A percentile compares a stretch with the other conserved stretches of the same genome.
Evolutionary conservation across 805 yeast species (phyloP).

Genomic region (Torulaspora gathmanii): DNA sequence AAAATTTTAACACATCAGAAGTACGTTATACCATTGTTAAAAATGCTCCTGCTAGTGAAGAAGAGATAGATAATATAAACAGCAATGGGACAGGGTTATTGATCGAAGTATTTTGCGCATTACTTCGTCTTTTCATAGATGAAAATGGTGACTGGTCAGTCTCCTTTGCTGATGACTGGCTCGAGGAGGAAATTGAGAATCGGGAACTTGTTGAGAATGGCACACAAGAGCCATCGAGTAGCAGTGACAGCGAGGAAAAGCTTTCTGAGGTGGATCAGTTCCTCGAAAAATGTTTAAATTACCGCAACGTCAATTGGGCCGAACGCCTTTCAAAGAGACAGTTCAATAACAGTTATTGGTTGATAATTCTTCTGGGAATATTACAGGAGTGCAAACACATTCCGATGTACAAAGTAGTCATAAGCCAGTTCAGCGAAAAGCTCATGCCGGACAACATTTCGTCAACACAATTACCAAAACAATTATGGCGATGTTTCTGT

Average conservation of each 20-base stretch:
- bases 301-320: slow-evolving; percentile 66
- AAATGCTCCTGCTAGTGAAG: slow-evolving; percentile 26
- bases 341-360: slow-evolving; percentile 85
- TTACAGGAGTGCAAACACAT: slow-evolving; percentile 39
- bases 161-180: slow-evolving; percentile 32
- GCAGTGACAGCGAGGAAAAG: slow-evolving; percentile 25
- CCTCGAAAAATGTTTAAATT: slow-evolving; percentile 44
- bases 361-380: slow-evolving; percentile 67
- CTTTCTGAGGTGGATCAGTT: slow-evolving; percentile 16
- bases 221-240: slow-evolving; percentile 9
- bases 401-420: slow-evolving; percentile 25
- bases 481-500: slow-evolving; percentile 51
- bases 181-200: slow-evolving; percentile 9
- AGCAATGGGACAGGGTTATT: slow-evolving; percentile 26
- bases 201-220: background rate
- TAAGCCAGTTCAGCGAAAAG: slow-evolving; percentile 50
- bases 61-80: slow-evolving; percentile 24
- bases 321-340: slow-evolving; percentile 68
- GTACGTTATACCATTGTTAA: slow-evolving; percentile 17
- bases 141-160: slow-evolving; percentile 35
- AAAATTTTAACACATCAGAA: slow-evolving; percentile 9
- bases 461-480: slow-evolving; percentile 33
- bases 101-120: slow-evolving; percentile 29
- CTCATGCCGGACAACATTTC: slow-evolving; percentile 43
- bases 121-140: slow-evolving; percentile 32